Evolutionary conservation across 331 rosid species (phyloP).

Genomic region (Quercus lobata): DNA sequence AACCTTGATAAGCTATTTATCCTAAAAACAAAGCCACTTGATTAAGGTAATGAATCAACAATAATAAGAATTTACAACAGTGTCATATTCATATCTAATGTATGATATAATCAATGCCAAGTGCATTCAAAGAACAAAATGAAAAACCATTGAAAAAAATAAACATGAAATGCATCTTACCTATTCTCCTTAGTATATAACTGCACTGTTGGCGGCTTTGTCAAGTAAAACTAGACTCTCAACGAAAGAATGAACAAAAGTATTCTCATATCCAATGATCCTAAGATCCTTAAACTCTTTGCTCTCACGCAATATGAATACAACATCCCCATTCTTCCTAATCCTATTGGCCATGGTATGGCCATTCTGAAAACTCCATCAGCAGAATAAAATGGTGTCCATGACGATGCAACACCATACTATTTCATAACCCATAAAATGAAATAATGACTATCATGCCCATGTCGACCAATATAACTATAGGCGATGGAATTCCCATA

Average conservation of each 20-base stretch:
- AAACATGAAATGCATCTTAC: too few species aligned
- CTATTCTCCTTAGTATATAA: neutral
- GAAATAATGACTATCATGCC: neutral
- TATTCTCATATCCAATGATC: too few species aligned
- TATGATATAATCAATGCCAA: too few species aligned
- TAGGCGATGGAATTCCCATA: constrained; percentile 9
- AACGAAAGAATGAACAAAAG: neutral
- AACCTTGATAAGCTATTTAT: too few species aligned
- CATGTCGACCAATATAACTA: too few species aligned
- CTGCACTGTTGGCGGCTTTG: neutral
- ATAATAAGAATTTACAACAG: too few species aligned
- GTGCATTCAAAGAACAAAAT: too few species aligned
- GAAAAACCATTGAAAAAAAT: too few species aligned
- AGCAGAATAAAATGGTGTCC: neutral
- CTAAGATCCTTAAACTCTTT: neutral
- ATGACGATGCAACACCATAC: constrained; percentile 15
- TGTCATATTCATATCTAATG: too few species aligned
- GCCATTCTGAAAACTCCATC: too few species aligned
- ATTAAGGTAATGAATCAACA: too few species aligned
- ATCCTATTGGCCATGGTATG: neutral
- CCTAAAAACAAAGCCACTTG: too few species aligned
- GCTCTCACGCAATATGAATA: neutral
- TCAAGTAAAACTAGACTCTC: neutral
- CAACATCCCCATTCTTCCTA: neutral
- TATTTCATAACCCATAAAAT: constrained; percentile 28